These are phyloP conservation scores for Kwoniella botswanensis DNA, from an alignment of 768 basidiomycete genomes.

Conservation along the genomic window DNA sequence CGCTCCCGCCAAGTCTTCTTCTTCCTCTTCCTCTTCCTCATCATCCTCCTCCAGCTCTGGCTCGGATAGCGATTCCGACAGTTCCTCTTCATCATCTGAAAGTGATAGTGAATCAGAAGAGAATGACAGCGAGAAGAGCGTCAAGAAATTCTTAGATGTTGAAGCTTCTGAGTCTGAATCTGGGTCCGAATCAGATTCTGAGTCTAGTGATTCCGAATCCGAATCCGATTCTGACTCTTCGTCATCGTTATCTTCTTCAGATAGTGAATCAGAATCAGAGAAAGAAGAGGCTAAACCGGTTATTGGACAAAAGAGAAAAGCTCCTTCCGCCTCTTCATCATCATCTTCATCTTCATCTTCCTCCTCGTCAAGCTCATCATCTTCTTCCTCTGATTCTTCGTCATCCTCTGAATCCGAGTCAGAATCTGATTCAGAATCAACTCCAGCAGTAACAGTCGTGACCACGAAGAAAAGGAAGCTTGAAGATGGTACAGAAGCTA, in stretches of 20 bases:
- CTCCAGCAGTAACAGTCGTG: conserved; percentile 23
- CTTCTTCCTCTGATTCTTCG: conserved; percentile 36
- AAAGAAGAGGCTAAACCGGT: conserved; percentile 31
- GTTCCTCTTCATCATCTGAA: conserved; percentile 25
- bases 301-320: conserved; percentile 48
- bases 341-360: conserved; percentile 45
- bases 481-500: conserved; percentile 36
- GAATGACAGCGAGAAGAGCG: conserved; percentile 21
- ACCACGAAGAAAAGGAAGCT: conserved; percentile 55
- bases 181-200: conserved; percentile 12
- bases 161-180: conserved; percentile 25
- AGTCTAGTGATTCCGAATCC: conserved; percentile 14
- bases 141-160: conserved; percentile 36
- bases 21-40: conserved; percentile 33
- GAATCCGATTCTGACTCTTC: conserved; percentile 16
- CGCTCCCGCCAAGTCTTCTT: conserved; percentile 17
- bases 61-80: conserved; percentile 11
- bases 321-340: conserved; percentile 36
- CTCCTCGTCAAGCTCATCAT: conserved; percentile 34
- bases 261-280: conserved; percentile 17
- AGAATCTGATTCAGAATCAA: conserved; percentile 21
- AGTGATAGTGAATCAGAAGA: conserved; percentile 21
- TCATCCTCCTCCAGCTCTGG: conserved; percentile 25
- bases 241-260: background rate
- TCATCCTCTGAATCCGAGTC: conserved; percentile 25